Evolutionary conservation across 768 basidiomycete species (phyloP), one percentile per base, ranked within the genome.

Genomic region (Chiua virens): DNA sequence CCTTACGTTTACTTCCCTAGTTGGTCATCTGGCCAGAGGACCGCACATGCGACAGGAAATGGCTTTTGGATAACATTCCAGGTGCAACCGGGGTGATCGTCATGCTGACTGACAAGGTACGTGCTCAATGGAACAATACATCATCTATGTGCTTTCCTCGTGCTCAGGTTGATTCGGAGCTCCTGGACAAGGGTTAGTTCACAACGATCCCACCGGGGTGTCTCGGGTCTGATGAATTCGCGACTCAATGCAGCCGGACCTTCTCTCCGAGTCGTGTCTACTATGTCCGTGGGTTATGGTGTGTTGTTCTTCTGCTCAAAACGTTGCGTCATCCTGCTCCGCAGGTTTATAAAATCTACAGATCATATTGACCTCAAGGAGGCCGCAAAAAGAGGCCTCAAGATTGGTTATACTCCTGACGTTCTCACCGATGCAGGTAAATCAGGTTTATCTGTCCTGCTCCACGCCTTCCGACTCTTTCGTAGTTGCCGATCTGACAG

Each of bases 281-380:
- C 95, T 0, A 89, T 96, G 84, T 92, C 91, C 17, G 92, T 94
- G 18, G 92, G 92, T 41, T 89, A 86, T 62, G 89, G 91, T 89
- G 52, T 49, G 56, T 18, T 37, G 20, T 14, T 36, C 14, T 14
- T 41, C 37, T 43, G 17, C 23, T 39, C 15, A 17, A 37, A 30
- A 8, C 2, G 1, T 14, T 22, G 30, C 13, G 17, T 36, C 32
- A 50, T 28, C 40, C 32, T 22, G 2, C 20, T 14, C 28, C 6
- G 27, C 8, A n/a, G n/a, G n/a, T 14, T 50, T 13, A 32, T 41
- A 20, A 44, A 15, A 9, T 43, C 42, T 11, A n/a, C 57, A 95
- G 96, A 99, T 47, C 97, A 98, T 56, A 77, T 92, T 35, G 81
- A 89, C 54, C 71, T 89, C 1, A 66, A 73, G 20, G 82, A 79